phyloP scores from a whole-genome alignment of 495 filamentous ascomycete genomes.

The Usnea hakonensis region DNA sequence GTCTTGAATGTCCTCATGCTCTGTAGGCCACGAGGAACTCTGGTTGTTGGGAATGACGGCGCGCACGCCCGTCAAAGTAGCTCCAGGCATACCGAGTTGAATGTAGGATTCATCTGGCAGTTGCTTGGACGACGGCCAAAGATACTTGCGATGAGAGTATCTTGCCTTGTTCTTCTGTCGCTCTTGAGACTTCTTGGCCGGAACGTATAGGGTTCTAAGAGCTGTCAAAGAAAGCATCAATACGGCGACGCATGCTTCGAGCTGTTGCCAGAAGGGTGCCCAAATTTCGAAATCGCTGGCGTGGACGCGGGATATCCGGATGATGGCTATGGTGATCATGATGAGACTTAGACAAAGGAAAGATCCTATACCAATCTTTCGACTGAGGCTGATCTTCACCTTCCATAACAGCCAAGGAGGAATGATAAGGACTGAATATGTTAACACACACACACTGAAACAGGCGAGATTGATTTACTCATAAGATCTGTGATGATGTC shows the following conservation, averaged over 20 bases:
- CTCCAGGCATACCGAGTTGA: neutral
- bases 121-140: slow-evolving; percentile 4
- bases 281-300: slow-evolving; percentile 7
- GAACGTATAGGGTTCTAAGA: slow-evolving; percentile 14
- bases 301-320: slow-evolving; percentile 19
- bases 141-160: neutral
- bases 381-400: slow-evolving; percentile 15
- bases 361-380: slow-evolving; percentile 24
- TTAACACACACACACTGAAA: neutral
- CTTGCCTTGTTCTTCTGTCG: neutral
- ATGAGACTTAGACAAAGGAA: slow-evolving; percentile 26
- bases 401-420: slow-evolving; percentile 26
- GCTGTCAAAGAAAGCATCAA: slow-evolving; percentile 19
- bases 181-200: neutral
- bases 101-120: neutral
- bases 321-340: slow-evolving; percentile 27
- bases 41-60: too few relatives aligned
- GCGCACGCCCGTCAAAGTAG: slow-evolving; percentile 10
- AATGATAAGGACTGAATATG: slow-evolving; percentile 23
- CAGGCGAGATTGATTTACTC: slow-evolving; percentile 15
- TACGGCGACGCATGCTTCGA: slow-evolving; percentile 16
- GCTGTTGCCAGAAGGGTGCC: slow-evolving; percentile 18
- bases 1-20: too few relatives aligned
- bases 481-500: slow-evolving; percentile 25
- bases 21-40: too few relatives aligned